phyloP scores from a whole-genome alignment of 495 filamentous ascomycete species.

The Geopyxis carbonaria region DNA sequence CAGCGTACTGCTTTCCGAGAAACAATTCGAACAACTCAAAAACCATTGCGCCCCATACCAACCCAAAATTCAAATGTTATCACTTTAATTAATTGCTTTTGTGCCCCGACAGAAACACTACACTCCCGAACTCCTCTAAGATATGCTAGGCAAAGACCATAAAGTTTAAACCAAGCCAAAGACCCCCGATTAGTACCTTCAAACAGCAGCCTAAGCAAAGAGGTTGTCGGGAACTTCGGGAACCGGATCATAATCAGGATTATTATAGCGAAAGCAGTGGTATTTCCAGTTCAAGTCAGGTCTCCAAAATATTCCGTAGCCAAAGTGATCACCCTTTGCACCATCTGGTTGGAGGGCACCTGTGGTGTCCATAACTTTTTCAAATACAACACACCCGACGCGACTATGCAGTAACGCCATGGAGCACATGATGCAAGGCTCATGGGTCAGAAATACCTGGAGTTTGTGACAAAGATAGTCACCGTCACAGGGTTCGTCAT shows the following conservation, averaged over 20 bases:
- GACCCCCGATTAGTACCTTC: background rate
- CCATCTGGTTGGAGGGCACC: constrained; percentile 19
- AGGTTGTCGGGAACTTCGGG: constrained; percentile 6
- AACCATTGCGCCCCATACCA: no score
- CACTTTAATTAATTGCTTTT: no score
- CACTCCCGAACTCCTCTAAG: no score
- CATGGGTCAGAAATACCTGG: constrained; percentile 81
- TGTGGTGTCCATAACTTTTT: constrained; percentile 19
- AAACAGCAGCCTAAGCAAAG: constrained; percentile 5
- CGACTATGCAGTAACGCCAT: constrained; percentile 91
- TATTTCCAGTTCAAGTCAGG: constrained; percentile 88
- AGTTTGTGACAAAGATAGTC: constrained; percentile 82
- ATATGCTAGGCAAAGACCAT: no score
- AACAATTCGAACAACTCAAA: no score
- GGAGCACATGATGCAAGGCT: constrained; percentile 88
- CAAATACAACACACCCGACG: constrained; percentile 69
- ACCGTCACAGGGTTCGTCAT: constrained; percentile 6
- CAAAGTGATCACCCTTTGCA: constrained; percentile 32
- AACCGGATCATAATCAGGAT: background rate
- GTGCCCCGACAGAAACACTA: no score
- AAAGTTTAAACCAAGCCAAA: constrained; percentile 3
- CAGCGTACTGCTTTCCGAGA: no score
- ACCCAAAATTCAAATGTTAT: no score
- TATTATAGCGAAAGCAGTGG: constrained; percentile 63
- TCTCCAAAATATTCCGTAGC: constrained; percentile 81